These are phyloP conservation scores for Gossypium schwendimanii DNA, from an alignment of 441 rosid genomes.

Conservation along the genomic window DNA sequence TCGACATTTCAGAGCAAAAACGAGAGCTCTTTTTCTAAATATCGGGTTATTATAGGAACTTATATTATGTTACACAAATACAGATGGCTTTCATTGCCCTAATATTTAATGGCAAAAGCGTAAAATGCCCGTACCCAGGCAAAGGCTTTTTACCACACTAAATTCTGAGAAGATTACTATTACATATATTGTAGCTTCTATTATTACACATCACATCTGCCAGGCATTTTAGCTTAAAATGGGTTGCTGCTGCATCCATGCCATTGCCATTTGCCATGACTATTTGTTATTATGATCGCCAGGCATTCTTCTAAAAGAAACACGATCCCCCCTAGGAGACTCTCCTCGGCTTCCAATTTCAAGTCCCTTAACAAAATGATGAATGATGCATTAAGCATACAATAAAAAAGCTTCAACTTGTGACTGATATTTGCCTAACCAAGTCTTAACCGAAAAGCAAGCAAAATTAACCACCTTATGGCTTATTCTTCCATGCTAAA, in stretches of 20 bases:
- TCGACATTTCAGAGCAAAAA: background rate
- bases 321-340: background rate
- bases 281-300: background rate
- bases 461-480: conserved; percentile 44
- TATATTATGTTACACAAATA: conserved; percentile 15
- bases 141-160: background rate
- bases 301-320: background rate
- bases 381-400: background rate
- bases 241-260: background rate
- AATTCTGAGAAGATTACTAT: background rate
- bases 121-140: conserved; percentile 5
- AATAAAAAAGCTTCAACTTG: background rate
- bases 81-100: conserved; percentile 4
- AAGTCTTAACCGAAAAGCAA: background rate
- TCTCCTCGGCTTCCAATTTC: conserved; percentile 7
- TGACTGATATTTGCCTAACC: background rate
- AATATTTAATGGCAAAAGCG: background rate
- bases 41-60: conserved; percentile 1
- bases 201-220: background rate
- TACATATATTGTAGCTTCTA: background rate
- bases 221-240: background rate
- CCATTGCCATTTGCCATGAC: background rate
- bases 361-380: conserved; percentile 21
- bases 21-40: background rate
- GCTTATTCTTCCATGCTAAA: conserved; percentile 71